phyloP scores from a whole-genome alignment of 768 basidiomycete genomes.

The Macrolepiota dolichaula region DNA sequence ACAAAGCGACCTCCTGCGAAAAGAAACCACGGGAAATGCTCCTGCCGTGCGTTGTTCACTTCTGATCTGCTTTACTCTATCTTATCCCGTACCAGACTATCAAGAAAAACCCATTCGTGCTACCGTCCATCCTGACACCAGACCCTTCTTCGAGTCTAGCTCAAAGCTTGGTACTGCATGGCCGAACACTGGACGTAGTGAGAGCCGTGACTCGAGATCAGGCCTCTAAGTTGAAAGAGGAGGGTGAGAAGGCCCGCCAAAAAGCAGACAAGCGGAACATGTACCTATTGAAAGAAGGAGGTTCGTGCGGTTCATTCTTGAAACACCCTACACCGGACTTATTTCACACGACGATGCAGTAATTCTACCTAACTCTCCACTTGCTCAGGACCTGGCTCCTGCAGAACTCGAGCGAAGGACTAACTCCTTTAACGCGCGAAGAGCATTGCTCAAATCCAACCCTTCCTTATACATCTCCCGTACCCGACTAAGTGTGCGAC shows the following conservation, averaged over 20 bases:
- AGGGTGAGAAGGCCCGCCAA: slow-evolving; percentile 77
- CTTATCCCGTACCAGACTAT: slow-evolving; percentile 28
- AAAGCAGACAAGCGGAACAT: slow-evolving; percentile 95
- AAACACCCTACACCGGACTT: neutral
- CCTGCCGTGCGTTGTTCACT: slow-evolving; percentile 23
- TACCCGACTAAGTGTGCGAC: slow-evolving; percentile 91
- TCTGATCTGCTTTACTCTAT: neutral
- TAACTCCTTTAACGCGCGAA: slow-evolving; percentile 80
- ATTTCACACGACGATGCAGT: slow-evolving; percentile 42
- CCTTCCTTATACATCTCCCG: slow-evolving; percentile 93
- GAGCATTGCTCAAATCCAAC: slow-evolving; percentile 81
- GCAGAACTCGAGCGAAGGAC: slow-evolving; percentile 86
- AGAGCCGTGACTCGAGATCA: slow-evolving; percentile 89
- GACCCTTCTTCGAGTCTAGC: slow-evolving; percentile 89
- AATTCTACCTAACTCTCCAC: slow-evolving; percentile 84
- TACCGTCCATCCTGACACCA: slow-evolving; percentile 87
- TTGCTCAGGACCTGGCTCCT: slow-evolving; percentile 63
- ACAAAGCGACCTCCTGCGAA: slow-evolving; percentile 70
- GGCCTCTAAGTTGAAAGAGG: slow-evolving; percentile 85
- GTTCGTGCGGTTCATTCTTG: slow-evolving; percentile 38
- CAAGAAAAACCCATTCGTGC: slow-evolving; percentile 81
- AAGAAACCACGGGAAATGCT: slow-evolving; percentile 53
- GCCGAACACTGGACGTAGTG: slow-evolving; percentile 87
- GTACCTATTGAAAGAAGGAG: slow-evolving; percentile 95
- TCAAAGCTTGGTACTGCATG: slow-evolving; percentile 82